phyloP scores from a whole-genome alignment of 2,329 filamentous ascomycete species.

The Diaporthe batatas region DNA sequence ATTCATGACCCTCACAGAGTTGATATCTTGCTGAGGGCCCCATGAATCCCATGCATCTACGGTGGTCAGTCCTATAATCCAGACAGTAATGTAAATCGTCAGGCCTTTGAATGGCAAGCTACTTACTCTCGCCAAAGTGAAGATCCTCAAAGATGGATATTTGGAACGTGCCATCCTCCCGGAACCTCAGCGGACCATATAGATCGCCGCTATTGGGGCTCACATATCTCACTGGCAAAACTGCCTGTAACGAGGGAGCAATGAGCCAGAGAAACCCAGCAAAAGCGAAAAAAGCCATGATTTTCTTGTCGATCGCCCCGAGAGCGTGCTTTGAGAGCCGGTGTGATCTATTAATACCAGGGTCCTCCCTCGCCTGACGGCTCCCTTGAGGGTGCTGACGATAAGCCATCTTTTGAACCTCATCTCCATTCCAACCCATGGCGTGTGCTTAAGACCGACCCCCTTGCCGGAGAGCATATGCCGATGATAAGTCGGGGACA shows the following conservation, averaged over 20 bases:
- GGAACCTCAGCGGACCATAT: slow-evolving; percentile 50
- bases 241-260: slow-evolving; percentile 29
- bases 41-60: slow-evolving; percentile 56
- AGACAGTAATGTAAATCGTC: background rate
- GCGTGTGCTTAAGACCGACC: background rate
- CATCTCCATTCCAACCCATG: slow-evolving; percentile 20
- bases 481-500: background rate
- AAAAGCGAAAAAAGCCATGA: slow-evolving; percentile 14
- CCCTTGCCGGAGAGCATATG: slow-evolving; percentile 6
- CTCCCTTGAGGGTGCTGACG: slow-evolving; percentile 18
- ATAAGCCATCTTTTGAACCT: background rate
- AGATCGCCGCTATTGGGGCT: background rate
- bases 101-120: background rate
- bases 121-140: slow-evolving; percentile 77
- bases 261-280: slow-evolving; percentile 14
- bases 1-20: slow-evolving; percentile 53
- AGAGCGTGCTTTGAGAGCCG: background rate
- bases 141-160: slow-evolving; percentile 76
- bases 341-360: background rate
- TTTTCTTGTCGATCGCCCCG: background rate
- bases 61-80: background rate
- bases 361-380: slow-evolving; percentile 11
- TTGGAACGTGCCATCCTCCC: slow-evolving; percentile 61
- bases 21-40: slow-evolving; percentile 55
- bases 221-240: background rate